These are phyloP conservation scores for Micractinium conductrix DNA, from an alignment of 139 green algal species.

Conservation along the genomic window DNA sequence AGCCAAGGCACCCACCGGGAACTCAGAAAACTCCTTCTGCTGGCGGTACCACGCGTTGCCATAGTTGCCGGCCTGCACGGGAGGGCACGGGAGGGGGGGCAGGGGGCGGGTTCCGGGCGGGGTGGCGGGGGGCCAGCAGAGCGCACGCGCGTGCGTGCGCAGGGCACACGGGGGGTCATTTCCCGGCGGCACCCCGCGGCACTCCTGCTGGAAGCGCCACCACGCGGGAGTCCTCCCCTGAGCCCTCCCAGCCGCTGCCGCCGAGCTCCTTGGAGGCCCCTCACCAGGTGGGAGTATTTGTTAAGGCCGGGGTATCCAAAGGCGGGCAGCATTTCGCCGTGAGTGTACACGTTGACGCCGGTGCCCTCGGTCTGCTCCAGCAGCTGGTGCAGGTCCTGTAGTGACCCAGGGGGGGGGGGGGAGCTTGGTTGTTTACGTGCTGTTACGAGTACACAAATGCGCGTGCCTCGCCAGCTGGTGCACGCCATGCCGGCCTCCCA, in stretches of 20 bases:
- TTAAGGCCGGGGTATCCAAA: slow-evolving; percentile 74
- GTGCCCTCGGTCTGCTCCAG: slow-evolving; percentile 72
- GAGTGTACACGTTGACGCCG: slow-evolving; percentile 81
- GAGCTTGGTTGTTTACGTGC: too few species aligned
- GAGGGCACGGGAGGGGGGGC: not conserved
- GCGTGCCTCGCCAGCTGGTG: too few species aligned
- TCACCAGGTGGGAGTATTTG: slow-evolving; percentile 64
- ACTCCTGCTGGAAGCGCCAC: too few species aligned
- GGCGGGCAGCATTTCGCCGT: slow-evolving; percentile 79
- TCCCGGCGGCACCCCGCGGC: too few species aligned
- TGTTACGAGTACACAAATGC: too few species aligned
- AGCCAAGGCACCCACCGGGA: not conserved
- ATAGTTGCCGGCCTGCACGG: slow-evolving; percentile 52
- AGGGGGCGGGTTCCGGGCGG: not conserved
- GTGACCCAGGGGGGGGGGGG: not conserved
- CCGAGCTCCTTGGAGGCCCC: too few species aligned
- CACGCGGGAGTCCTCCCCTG: too few species aligned
- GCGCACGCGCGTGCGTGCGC: too few species aligned
- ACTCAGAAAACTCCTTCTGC: slow-evolving; percentile 70
- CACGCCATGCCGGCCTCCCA: too few species aligned
- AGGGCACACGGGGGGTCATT: too few species aligned
- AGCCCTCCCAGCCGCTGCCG: not conserved
- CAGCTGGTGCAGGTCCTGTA: slow-evolving; percentile 65
- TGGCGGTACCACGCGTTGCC: slow-evolving; percentile 62
- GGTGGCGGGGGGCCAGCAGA: not conserved